A percentile compares a stretch with the other conserved stretches of the same genome.
These are phyloP conservation scores for Sesbania bispinosa DNA, from an alignment of 306 rosid genomes.

Conservation along the genomic window DNA sequence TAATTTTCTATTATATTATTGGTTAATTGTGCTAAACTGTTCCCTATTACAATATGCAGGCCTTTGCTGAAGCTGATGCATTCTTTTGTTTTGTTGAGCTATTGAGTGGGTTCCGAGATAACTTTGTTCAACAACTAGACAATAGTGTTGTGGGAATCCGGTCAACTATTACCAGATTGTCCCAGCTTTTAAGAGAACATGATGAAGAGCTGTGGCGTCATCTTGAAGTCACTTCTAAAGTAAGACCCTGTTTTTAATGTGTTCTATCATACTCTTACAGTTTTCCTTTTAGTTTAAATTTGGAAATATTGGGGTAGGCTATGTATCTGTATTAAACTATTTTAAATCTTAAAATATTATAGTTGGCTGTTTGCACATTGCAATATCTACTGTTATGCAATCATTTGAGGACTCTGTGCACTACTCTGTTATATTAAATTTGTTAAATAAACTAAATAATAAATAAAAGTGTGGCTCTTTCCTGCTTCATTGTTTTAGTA, in stretches of 20 bases:
- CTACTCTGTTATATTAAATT: background rate
- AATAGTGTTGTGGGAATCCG: conserved; percentile 99
- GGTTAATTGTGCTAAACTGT: conserved; percentile 31
- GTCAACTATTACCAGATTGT: conserved; percentile 81
- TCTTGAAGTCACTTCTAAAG: conserved; percentile 96
- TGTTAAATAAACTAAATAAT: conserved; percentile 6
- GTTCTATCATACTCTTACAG: background rate
- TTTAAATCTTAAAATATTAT: no score
- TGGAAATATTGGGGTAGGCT: conserved; percentile 9
- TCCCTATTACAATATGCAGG: conserved; percentile 53
- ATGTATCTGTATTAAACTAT: no score
- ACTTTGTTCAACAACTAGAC: conserved; percentile 98
- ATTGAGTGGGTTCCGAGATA: conserved; percentile 92
- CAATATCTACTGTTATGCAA: background rate
- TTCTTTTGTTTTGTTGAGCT: conserved; percentile 98
- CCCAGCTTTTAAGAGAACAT: conserved; percentile 89
- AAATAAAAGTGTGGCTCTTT: background rate
- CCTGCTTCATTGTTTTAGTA: background rate
- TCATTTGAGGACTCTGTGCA: background rate
- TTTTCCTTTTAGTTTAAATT: background rate
- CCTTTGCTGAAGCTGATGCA: conserved; percentile 90
- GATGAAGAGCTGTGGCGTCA: conserved; percentile 99
- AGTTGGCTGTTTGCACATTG: background rate
- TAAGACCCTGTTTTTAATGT: conserved; percentile 37
- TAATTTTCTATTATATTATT: background rate